Evolutionary conservation across 768 basidiomycete genomes (phyloP), one percentile per base, ranked within the genome.

Genomic region (Russula brevipes): DNA sequence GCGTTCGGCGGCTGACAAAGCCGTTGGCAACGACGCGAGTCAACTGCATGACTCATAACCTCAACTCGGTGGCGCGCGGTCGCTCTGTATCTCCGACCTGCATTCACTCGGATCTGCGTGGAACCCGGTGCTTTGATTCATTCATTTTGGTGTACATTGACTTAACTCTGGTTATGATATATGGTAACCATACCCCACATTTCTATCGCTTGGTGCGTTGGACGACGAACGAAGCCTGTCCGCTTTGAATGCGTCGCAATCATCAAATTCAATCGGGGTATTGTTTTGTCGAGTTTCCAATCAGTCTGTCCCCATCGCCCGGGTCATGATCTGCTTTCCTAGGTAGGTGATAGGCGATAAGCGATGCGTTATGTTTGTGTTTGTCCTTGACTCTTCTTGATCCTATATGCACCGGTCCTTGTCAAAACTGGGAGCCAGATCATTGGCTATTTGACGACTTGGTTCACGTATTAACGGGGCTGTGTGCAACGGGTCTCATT

Each of bases 1-100:
- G 58, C 52, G 11, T 24, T 31, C 53, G 63, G 63, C 52, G 57
- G 63, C 53, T 59, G 58, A 64, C 53, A 41, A 47, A 30, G 3
- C 24, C 3, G 31, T 24, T 14, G 16, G 33, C 35, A 17, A 16
- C 8, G 12, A 7, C 16, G 16, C 39, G 60, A 61, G 39, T 56
- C 60, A 42, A 47, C 16, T 36, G 31, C 11, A 41, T 53, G 51
- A 63, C 51, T 63, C 56, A 45, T 11, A 38, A 51, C 39, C 12
- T 10, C 16, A 10, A 24, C 6, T 24, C 7, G 38, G 38, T 39
- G 38, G 38, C 38, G 38, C 38, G 38, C n/a, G 6, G 36, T n/a
- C n/a, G 44, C 42, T 33, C 3, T 8, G 12, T 44, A 51, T 51
- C 51, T 58, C 61, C 61, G 61, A 63, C 39, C 3, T 33, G 8